A percentile compares a stretch with the other conserved stretches of the same genome.
Conservation (phyloP, 2,329 filamentous ascomycete genomes). For the Xylaria sp. region DNA sequence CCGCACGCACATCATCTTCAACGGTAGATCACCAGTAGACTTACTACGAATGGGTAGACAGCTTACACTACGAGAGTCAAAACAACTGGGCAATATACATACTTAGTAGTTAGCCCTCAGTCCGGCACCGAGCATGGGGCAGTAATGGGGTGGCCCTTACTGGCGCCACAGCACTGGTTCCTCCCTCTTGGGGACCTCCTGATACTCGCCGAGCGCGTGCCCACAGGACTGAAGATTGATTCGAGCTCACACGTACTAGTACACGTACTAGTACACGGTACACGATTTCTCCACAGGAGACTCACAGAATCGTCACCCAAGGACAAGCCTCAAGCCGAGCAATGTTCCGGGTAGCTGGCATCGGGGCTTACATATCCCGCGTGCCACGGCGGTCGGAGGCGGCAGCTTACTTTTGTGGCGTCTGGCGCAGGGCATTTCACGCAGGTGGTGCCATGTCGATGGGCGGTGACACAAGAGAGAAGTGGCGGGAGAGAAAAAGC, state of each 20-base stretch:
- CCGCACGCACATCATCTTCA: constrained; percentile 29
- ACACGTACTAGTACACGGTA: not conserved
- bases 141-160: not conserved
- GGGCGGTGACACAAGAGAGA: constrained; percentile 28
- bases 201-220: constrained; percentile 11
- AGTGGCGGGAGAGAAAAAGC: constrained; percentile 25
- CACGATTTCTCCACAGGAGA: constrained; percentile 10
- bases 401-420: constrained; percentile 10
- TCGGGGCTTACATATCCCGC: constrained; percentile 36
- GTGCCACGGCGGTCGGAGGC: constrained; percentile 33
- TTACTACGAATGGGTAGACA: constrained; percentile 14
- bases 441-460: constrained; percentile 17
- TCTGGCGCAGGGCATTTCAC: not conserved
- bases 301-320: not conserved
- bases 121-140: not conserved
- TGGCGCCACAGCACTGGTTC: constrained; percentile 11
- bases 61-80: not conserved
- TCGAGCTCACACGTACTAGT: not conserved
- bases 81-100: constrained; percentile 19
- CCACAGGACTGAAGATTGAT: not conserved
- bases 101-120: not conserved
- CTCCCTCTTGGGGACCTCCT: not conserved
- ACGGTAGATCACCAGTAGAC: constrained; percentile 21
- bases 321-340: constrained; percentile 4
- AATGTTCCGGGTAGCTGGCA: constrained; percentile 34